Evolutionary conservation across 2,329 filamentous ascomycete species (phyloP).

Genomic region (Botrytis deweyae): DNA sequence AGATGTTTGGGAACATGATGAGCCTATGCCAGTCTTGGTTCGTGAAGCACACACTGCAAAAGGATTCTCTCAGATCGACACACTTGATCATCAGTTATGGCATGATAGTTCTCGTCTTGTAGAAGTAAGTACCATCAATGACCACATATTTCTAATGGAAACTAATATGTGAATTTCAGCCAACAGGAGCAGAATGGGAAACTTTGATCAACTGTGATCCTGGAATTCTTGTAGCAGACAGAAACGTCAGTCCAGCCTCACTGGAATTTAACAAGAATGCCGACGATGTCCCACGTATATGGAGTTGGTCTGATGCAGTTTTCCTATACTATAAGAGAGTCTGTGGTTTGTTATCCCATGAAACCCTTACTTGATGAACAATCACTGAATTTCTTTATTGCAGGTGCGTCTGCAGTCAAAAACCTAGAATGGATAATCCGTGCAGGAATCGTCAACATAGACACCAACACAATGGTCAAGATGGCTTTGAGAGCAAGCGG

Average conservation of each 20-base stretch:
- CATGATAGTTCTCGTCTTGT: background rate
- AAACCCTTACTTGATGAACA: background rate
- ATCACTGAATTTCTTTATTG: background rate
- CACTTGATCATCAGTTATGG: background rate
- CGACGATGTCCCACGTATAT: background rate
- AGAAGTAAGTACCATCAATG: background rate
- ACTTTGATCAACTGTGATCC: background rate
- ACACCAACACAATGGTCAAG: background rate
- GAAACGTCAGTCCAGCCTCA: background rate
- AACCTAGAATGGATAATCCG: background rate
- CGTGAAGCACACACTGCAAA: background rate
- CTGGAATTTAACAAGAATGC: background rate
- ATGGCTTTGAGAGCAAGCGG: background rate
- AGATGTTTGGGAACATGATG: background rate
- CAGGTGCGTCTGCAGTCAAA: background rate
- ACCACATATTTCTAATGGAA: too few relatives aligned
- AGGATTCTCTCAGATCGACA: background rate
- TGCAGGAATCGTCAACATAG: background rate
- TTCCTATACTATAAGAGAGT: background rate
- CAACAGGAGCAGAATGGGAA: background rate
- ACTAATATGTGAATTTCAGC: background rate
- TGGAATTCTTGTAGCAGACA: background rate
- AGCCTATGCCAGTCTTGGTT: background rate
- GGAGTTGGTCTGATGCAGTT: constrained; percentile 1
- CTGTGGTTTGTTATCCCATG: background rate